Base-by-base conservation (phyloP, 148 eudicot species). In the Chenopodium berlandieri region DNA sequence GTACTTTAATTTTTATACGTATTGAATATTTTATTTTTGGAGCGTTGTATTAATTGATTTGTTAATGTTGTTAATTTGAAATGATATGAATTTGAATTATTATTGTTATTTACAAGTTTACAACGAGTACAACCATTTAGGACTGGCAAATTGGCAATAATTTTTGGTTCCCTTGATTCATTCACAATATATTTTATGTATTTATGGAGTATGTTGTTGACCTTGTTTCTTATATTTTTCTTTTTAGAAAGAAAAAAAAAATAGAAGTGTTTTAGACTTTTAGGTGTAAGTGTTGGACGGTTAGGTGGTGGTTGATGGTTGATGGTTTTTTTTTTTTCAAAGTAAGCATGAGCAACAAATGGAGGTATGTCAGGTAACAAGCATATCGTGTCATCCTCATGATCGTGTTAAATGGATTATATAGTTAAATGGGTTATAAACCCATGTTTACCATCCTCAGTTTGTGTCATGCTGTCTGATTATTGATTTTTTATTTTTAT, bases 241-340 rank as follows among this genome's bases (percentile, higher is more conserved):
- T n/a, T 23, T 4, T 47, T 47, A 34, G 4, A 14, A 32, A 32
- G 0, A 37, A 37, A 37, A 5, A 37, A 37, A 37, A 37, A 0
- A 37, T 0, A 40, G 5, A 40, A 2, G 13, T 71, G 22, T 27
- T 27, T 27, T 27, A 27, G 27, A 27, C 27, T 30, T 9, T 12
- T 22, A 6, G 17, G 40, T 30, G 46, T 66, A 27, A 65, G 72
- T 44, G 81, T 78, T 82, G 54, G 54, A 2, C 14, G 0, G 54
- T 50, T 50, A 78, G 78, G 66, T 82, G 12, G 77, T 71, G 73
- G 84, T 72, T 83, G 81, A 83, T 83, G 68, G 52, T 12, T 48
- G 8, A 2, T 48, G 8, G 1, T 48, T 34, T 34, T 27, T 27
- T 27, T 34, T 34, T 34, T 31, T 31, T 31, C 3, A 4, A 4